A percentile compares a stretch with the other conserved stretches of the same genome.
These are phyloP conservation scores for Cymbidium sinense DNA, from an alignment of 106 monocot species.

Conservation along the genomic window DNA sequence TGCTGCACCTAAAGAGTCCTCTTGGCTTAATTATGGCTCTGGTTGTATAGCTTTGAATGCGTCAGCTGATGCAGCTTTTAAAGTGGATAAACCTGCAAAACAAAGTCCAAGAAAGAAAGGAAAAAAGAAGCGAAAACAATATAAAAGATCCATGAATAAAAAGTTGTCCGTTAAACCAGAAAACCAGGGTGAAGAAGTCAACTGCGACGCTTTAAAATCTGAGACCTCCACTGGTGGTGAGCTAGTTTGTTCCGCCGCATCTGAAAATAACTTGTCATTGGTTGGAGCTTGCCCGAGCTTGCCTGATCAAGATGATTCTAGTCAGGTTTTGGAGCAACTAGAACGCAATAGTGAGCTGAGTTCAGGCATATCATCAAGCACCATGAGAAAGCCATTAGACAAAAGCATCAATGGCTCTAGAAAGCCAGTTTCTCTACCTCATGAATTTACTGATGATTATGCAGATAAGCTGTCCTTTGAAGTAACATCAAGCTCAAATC, in stretches of 20 bases:
- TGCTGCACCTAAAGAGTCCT: constrained; percentile 21
- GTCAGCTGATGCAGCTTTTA: constrained; percentile 1
- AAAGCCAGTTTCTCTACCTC: constrained; percentile 13
- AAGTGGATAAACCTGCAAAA: constrained; percentile 29
- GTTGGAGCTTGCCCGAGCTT: constrained; percentile 11
- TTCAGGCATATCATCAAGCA: neutral
- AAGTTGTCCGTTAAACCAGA: constrained; percentile 15
- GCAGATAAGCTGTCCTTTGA: constrained; percentile 5
- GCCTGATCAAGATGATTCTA: constrained; percentile 2
- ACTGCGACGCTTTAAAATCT: constrained; percentile 6
- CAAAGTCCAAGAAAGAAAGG: constrained; percentile 54
- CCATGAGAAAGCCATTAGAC: neutral
- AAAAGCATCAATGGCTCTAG: constrained; percentile 16
- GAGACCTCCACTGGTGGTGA: constrained; percentile 5
- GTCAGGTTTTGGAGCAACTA: neutral
- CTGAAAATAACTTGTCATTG: constrained; percentile 11
- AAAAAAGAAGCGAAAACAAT: constrained; percentile 59
- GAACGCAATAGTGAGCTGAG: neutral
- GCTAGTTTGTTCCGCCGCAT: constrained; percentile 15
- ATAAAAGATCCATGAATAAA: constrained; percentile 23
- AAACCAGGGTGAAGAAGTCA: constrained; percentile 17
- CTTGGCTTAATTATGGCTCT: constrained; percentile 20
- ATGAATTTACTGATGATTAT: constrained; percentile 9
- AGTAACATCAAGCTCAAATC: constrained; percentile 4
- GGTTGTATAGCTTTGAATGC: constrained; percentile 23